These are phyloP conservation scores for Pseudonitzschia delicatissima DNA, from an alignment of 108 stramenopile species.

Conservation along the genomic window DNA sequence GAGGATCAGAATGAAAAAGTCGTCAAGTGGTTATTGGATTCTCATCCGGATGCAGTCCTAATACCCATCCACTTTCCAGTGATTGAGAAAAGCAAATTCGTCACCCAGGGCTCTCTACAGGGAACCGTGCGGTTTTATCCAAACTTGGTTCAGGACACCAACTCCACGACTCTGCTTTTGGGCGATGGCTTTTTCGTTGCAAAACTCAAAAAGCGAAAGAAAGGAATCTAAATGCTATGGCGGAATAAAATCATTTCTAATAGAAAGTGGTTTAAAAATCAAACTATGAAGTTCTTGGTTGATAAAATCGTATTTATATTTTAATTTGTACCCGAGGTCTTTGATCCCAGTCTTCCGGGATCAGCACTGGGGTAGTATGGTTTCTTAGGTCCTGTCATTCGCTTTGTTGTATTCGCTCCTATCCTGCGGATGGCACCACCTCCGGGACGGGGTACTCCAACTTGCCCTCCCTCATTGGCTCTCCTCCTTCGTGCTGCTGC, in stretches of 20 bases:
- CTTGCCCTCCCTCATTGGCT: conserved; percentile 10
- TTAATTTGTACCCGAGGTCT: neutral
- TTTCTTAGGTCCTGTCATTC: conserved; percentile 27
- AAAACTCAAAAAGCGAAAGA: conserved; percentile 43
- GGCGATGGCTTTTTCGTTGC: conserved; percentile 76
- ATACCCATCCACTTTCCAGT: conserved; percentile 53
- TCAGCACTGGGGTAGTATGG: conserved; percentile 87
- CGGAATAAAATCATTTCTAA: neutral
- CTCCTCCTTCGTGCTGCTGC: conserved; percentile 37
- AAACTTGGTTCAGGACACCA: conserved; percentile 18
- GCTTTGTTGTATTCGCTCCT: conserved; percentile 45
- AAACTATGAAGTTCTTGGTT: too few species aligned
- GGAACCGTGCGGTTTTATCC: conserved; percentile 68
- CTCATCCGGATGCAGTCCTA: conserved; percentile 33
- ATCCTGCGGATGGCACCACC: conserved; percentile 69
- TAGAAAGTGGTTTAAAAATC: too few species aligned
- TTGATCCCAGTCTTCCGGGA: conserved; percentile 67
- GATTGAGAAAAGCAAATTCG: conserved; percentile 12
- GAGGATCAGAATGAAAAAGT: conserved; percentile 86
- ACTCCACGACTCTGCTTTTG: conserved; percentile 1
- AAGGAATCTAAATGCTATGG: neutral
- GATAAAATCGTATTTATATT: neutral
- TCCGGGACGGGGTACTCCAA: conserved; percentile 59
- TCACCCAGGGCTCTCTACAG: conserved; percentile 36
- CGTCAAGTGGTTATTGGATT: conserved; percentile 71